phyloP scores from a whole-genome alignment of 148 eudicot species.

The Rhododendron kiyosumense region DNA sequence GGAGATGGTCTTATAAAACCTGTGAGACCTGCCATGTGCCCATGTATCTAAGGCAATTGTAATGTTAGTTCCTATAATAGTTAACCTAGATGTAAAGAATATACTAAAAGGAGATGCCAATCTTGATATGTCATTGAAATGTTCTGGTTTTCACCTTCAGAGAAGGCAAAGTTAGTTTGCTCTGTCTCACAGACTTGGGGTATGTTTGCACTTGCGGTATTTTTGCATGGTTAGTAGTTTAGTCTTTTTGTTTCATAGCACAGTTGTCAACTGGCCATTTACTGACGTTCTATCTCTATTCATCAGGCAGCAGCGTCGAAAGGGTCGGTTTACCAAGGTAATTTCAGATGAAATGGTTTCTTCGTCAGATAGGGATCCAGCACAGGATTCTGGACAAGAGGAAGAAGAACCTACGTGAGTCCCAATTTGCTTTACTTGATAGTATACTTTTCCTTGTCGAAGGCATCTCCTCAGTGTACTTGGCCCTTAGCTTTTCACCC shows the following conservation, averaged over 20 bases:
- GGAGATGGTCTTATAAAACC: neutral
- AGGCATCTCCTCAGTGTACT: neutral
- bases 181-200: neutral
- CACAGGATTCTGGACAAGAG: constrained; percentile 34
- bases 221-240: neutral
- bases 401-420: constrained; percentile 47
- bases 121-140: neutral
- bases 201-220: neutral
- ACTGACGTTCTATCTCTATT: neutral
- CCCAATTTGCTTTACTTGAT: constrained; percentile 2
- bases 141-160: neutral
- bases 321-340: constrained; percentile 48
- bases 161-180: neutral
- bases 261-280: constrained; percentile 1
- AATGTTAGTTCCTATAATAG: neutral
- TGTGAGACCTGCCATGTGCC: neutral
- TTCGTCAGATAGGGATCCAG: constrained; percentile 34
- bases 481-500: neutral
- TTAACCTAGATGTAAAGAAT: neutral
- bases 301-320: constrained; percentile 34
- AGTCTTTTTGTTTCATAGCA: neutral
- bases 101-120: neutral
- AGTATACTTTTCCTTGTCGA: neutral
- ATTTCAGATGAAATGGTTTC: constrained; percentile 37
- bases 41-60: neutral